These are phyloP conservation scores for Termitomyces sp. DNA, from an alignment of 768 basidiomycete species.

Conservation along the genomic window DNA sequence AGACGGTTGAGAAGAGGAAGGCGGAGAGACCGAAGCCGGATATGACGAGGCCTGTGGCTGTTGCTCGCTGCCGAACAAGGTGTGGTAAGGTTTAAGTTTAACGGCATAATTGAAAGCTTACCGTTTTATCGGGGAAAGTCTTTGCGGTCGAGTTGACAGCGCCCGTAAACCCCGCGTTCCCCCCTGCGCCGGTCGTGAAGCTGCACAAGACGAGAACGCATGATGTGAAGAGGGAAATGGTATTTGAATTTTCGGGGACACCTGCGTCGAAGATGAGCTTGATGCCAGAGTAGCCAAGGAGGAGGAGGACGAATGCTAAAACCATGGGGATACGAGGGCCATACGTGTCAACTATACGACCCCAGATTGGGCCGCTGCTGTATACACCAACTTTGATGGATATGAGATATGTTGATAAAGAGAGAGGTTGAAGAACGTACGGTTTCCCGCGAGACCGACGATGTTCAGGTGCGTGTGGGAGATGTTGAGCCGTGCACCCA, in stretches of 20 bases:
- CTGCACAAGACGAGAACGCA: constrained; percentile 52
- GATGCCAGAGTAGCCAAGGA: constrained; percentile 74
- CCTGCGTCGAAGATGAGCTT: constrained; percentile 59
- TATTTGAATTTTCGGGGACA: constrained; percentile 24
- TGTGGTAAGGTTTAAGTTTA: not conserved
- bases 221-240: constrained; percentile 38
- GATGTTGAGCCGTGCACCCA: constrained; percentile 69
- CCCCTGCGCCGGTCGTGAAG: constrained; percentile 73
- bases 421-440: constrained; percentile 31
- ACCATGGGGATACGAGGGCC: constrained; percentile 69
- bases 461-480: constrained; percentile 80
- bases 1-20: constrained; percentile 79
- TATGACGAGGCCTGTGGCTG: constrained; percentile 70
- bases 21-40: constrained; percentile 91
- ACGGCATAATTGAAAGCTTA: constrained; percentile 19
- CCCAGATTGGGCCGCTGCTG: constrained; percentile 70
- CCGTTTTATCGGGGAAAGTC: constrained; percentile 66
- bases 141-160: constrained; percentile 81
- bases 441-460: constrained; percentile 73
- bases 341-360: constrained; percentile 65
- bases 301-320: constrained; percentile 50
- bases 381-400: constrained; percentile 63
- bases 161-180: constrained; percentile 64
- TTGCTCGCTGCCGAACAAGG: constrained; percentile 52
- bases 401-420: not conserved